A percentile compares a stretch with the other conserved stretches of the same genome.
Conservation (phyloP, 805 yeast genomes). For the Tanozyma kutaoensis region DNA sequence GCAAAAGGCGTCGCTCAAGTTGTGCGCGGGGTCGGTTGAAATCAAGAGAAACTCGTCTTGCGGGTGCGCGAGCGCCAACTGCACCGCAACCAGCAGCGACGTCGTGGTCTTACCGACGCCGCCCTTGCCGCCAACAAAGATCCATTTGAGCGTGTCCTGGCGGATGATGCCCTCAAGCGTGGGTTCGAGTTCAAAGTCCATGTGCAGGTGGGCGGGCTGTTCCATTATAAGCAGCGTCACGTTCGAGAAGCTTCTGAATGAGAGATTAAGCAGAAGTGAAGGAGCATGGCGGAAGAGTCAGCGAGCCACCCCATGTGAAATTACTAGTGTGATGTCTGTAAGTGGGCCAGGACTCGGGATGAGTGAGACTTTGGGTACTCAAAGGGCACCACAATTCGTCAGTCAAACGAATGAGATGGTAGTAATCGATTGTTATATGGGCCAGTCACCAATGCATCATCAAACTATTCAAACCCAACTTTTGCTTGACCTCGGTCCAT, state of each 20-base stretch:
- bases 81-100: conserved; percentile 89
- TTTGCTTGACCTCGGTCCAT: too few species aligned
- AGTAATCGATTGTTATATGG: too few species aligned
- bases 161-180: conserved; percentile 51
- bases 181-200: conserved; percentile 59
- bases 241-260: neutral
- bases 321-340: neutral
- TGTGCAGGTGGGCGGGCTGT: conserved; percentile 2
- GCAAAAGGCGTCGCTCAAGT: conserved; percentile 93
- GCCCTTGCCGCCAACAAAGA: conserved; percentile 98
- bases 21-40: conserved; percentile 98
- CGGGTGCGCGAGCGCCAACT: conserved; percentile 77
- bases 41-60: conserved; percentile 71
- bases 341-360: neutral
- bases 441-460: too few species aligned
- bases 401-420: too few species aligned
- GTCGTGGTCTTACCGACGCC: conserved; percentile 99
- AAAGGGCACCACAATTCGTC: neutral
- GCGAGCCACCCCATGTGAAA: neutral
- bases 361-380: neutral
- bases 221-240: neutral
- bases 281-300: neutral
- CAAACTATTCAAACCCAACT: too few species aligned
- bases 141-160: conserved; percentile 76
- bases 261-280: too few species aligned